Base-by-base conservation (phyloP, 148 eudicot species). In the Persicaria maculosa region DNA sequence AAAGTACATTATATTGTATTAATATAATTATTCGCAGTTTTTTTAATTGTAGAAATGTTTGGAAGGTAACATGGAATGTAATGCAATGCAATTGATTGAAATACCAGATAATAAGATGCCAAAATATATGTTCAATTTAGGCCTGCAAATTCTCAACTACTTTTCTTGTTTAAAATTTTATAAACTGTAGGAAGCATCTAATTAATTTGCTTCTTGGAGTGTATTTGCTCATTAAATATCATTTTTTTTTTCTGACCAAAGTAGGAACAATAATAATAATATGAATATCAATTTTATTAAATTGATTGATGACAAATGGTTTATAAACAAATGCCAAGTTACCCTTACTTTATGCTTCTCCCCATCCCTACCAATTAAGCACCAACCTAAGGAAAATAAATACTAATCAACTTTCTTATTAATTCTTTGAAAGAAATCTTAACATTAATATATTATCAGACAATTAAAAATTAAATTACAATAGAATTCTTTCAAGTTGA, bases 111-210 rank as follows among this genome's bases (percentile, higher is more conserved):
- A 15, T 65, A 65, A 65, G 70, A 65, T 65, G 47, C 70, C 47
- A 65, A 65, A 65, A 10, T 65, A 14, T 40, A 12, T 43, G 70
- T 36, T 65, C 70, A 43, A 40, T 65, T 31, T 65, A 65, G 70
- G 46, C 43, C 70, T 65, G 70, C 70, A 65, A 43, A 65, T 65
- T 65, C 70, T 65, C 70, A 65, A 65, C 70, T 40, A 19, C 19
- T 65, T 65, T 65, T 14, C 17, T 65, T 65, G 47, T 15, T 65
- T 65, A 36, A 45, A 40, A 36, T 65, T 9, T 6, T 65, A 36
- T 12, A 36, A 14, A 2, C 43, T 43, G 16, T 65, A 65, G 70
- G 70, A 65, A 65, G 70, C 70, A 40, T 65, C 47, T 65, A 36
- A 40, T 65, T 31, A 36, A 40, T 65, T 65, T 65, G 47, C 70